Conservation (phyloP, 371 early-diverging fungal genomes). For the Mortierella sp. region DNA sequence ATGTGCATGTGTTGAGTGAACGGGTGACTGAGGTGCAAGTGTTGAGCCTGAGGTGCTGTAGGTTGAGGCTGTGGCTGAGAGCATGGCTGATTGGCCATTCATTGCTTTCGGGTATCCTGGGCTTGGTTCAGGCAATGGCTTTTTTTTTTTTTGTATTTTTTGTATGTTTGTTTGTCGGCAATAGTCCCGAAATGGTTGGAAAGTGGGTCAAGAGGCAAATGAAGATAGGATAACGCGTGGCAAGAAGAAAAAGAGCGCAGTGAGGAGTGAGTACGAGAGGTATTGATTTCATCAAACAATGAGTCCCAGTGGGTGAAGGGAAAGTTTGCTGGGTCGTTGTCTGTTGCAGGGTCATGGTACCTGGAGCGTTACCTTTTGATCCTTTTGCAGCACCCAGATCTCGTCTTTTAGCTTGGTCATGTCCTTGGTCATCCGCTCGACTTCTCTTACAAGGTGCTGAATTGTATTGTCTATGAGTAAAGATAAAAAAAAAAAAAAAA, state of each 20-base stretch:
- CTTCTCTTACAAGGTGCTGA: constrained; percentile 47
- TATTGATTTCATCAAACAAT: neutral
- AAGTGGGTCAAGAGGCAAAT: neutral
- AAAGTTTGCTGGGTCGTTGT: neutral
- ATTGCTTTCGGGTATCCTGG: constrained; percentile 43
- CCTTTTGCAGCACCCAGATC: constrained; percentile 45
- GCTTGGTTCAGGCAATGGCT: constrained; percentile 56
- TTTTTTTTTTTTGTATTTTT: neutral
- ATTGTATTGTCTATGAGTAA: constrained; percentile 42
- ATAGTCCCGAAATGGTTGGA: neutral
- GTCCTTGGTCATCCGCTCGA: constrained; percentile 45
- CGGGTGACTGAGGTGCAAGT: constrained; percentile 34
- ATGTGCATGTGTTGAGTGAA: constrained; percentile 18
- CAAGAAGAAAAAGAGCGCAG: neutral
- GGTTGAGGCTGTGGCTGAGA: constrained; percentile 28
- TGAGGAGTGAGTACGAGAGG: neutral
- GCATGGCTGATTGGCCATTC: constrained; percentile 35
- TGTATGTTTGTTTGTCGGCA: too few relatives aligned
- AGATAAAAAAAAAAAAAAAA: neutral
- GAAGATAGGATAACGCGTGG: too few relatives aligned
- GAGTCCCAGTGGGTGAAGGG: too few relatives aligned
- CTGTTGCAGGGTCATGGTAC: neutral
- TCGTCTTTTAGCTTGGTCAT: constrained; percentile 49
- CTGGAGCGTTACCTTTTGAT: constrained; percentile 31
- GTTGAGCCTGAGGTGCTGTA: constrained; percentile 6